Percentiles rank a stretch among this genome's conserved stretches.
phyloP scores from a whole-genome alignment of 192 early-diverging fungal species.

The Backusella mclennaniae region DNA sequence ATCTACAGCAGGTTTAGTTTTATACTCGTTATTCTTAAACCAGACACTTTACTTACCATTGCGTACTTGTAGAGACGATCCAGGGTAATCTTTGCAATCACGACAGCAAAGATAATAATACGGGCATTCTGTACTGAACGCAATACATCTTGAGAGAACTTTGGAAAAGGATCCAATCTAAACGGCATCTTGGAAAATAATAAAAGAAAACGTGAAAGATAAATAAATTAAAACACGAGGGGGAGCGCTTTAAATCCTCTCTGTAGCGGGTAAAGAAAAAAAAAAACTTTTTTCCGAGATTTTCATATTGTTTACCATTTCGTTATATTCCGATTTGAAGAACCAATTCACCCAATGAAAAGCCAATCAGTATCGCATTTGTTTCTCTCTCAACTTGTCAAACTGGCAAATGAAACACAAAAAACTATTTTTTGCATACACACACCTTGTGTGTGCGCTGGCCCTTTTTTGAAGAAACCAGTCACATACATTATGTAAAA shows the following conservation, averaged over 20 bases:
- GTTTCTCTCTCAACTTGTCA: too few relatives aligned
- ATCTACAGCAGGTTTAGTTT: conserved; percentile 4
- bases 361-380: too few relatives aligned
- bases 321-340: too few relatives aligned
- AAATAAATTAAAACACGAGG: not conserved
- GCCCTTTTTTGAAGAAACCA: too few relatives aligned
- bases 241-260: not conserved
- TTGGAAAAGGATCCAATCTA: conserved; percentile 20
- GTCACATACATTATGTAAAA: too few relatives aligned
- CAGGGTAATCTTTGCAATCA: conserved; percentile 9
- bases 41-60: conserved; percentile 1
- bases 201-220: not conserved
- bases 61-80: conserved; percentile 22
- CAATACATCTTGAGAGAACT: not conserved
- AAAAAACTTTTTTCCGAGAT: not conserved
- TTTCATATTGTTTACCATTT: not conserved
- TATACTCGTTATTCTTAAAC: not conserved
- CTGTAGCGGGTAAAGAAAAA: not conserved
- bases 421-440: too few relatives aligned
- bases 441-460: too few relatives aligned
- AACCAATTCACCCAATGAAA: too few relatives aligned
- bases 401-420: too few relatives aligned
- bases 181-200: not conserved
- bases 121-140: conserved; percentile 4
- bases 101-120: conserved; percentile 14